Evolutionary conservation across 495 filamentous ascomycete genomes (phyloP).

Genomic region (Chaetomidium leptoderma): DNA sequence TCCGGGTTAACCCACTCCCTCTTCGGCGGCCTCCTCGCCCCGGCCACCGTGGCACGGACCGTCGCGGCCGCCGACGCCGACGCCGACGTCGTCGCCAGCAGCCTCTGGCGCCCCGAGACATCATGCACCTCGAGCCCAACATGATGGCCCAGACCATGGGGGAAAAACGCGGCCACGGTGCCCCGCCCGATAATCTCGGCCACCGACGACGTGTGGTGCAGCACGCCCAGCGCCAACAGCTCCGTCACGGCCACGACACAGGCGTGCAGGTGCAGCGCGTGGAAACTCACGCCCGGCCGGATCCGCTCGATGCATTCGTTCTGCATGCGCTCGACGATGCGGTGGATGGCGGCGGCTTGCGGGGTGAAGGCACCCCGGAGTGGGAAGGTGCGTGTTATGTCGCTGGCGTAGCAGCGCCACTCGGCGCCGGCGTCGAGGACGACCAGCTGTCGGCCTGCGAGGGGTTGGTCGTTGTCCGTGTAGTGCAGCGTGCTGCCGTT

Average conservation of each 20-base stretch:
- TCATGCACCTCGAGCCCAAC: constrained; percentile 90
- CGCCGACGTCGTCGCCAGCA: constrained; percentile 16
- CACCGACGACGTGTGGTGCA: constrained; percentile 42
- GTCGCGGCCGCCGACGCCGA: not conserved
- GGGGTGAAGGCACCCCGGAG: constrained; percentile 57
- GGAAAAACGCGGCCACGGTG: constrained; percentile 76
- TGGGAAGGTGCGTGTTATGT: constrained; percentile 86
- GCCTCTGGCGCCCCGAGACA: constrained; percentile 39
- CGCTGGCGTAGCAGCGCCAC: constrained; percentile 82
- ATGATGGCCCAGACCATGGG: constrained; percentile 87
- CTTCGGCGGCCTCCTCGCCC: constrained; percentile 13
- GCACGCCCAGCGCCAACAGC: constrained; percentile 64
- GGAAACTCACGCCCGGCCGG: constrained; percentile 60
- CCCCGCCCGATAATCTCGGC: constrained; percentile 64
- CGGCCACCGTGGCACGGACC: not conserved
- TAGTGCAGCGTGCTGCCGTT: constrained; percentile 89
- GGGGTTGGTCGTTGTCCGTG: constrained; percentile 64
- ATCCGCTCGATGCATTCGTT: constrained; percentile 65
- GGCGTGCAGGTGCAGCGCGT: constrained; percentile 65
- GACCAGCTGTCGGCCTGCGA: constrained; percentile 63
- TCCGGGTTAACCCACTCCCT: constrained; percentile 22
- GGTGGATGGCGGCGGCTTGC: constrained; percentile 67
- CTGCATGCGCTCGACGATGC: constrained; percentile 78
- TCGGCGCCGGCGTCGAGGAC: constrained; percentile 84
- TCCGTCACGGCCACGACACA: constrained; percentile 67